phyloP scores from a whole-genome alignment of 148 eudicot genomes.

The Vaccinium darrowii region DNA sequence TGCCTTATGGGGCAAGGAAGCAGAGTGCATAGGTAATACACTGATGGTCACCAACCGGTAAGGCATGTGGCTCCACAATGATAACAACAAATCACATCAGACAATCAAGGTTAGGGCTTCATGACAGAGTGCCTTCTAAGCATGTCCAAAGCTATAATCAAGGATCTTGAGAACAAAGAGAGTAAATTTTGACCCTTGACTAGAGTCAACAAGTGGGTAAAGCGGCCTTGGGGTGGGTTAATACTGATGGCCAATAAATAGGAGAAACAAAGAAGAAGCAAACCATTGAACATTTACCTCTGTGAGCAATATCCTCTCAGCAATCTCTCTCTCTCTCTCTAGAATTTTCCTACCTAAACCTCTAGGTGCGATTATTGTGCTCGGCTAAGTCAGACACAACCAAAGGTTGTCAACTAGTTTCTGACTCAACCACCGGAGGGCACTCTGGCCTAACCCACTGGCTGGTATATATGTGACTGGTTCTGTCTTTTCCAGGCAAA shows the following conservation, averaged over 20 bases:
- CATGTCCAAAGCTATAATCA: not conserved
- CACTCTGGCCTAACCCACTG: too few species aligned
- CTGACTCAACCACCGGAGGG: not conserved
- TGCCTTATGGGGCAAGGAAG: not conserved
- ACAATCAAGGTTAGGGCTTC: not conserved
- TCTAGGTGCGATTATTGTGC: not conserved
- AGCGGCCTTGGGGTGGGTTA: not conserved
- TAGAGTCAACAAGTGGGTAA: not conserved
- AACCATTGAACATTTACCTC: not conserved
- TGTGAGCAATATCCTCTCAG: not conserved
- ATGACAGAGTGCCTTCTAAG: not conserved
- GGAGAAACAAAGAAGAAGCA: not conserved
- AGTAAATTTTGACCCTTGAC: not conserved
- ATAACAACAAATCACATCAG: not conserved
- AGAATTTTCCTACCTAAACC: not conserved
- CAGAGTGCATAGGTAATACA: not conserved
- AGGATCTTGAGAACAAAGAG: not conserved
- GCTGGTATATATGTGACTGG: not conserved
- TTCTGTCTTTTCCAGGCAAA: not conserved
- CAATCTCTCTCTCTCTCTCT: not conserved
- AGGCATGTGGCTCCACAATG: not conserved
- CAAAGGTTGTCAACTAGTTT: too few species aligned
- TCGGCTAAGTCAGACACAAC: not conserved
- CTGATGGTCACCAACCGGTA: not conserved
- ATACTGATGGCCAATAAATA: not conserved